Evolutionary conservation across 176 grass and related monocot species (phyloP).

Genomic region (Typha latifolia): DNA sequence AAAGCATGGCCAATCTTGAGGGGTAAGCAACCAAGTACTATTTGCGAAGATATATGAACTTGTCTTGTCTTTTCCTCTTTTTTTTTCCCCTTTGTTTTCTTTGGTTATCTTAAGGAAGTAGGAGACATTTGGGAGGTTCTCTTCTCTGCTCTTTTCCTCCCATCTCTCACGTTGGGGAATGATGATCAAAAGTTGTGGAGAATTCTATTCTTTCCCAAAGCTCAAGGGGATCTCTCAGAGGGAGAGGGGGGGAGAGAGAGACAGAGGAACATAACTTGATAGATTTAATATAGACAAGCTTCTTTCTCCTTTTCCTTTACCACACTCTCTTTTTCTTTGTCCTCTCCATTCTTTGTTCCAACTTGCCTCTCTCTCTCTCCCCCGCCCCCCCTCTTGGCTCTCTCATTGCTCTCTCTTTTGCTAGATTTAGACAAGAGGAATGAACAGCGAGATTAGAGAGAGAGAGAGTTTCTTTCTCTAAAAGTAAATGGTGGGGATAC

Average conservation of each 20-base stretch:
- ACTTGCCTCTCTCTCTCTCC: constrained; percentile 26
- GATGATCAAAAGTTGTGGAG: constrained; percentile 57
- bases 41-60: constrained; percentile 28
- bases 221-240: constrained; percentile 4
- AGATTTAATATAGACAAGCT: constrained; percentile 82
- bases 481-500: constrained; percentile 4
- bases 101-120: constrained; percentile 1
- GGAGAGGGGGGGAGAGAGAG: constrained; percentile 18
- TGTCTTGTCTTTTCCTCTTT: constrained; percentile 12
- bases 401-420: constrained; percentile 31
- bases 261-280: constrained; percentile 13
- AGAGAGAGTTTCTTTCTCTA: neutral
- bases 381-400: neutral
- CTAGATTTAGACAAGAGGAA: constrained; percentile 27
- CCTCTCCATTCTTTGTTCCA: constrained; percentile 47
- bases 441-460: neutral
- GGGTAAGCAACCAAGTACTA: constrained; percentile 51
- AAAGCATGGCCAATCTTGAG: constrained; percentile 49
- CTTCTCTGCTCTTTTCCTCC: neutral
- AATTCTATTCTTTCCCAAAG: constrained; percentile 60
- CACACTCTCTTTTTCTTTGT: constrained; percentile 50
- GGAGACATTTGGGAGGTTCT: neutral
- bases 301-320: constrained; percentile 41
- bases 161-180: constrained; percentile 9
- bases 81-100: constrained; percentile 13